Percentiles rank a stretch among this genome's conserved stretches.
Evolutionary conservation across 2,329 filamentous ascomycete genomes (phyloP).

Genomic region (Knoxdaviesia capensis): DNA sequence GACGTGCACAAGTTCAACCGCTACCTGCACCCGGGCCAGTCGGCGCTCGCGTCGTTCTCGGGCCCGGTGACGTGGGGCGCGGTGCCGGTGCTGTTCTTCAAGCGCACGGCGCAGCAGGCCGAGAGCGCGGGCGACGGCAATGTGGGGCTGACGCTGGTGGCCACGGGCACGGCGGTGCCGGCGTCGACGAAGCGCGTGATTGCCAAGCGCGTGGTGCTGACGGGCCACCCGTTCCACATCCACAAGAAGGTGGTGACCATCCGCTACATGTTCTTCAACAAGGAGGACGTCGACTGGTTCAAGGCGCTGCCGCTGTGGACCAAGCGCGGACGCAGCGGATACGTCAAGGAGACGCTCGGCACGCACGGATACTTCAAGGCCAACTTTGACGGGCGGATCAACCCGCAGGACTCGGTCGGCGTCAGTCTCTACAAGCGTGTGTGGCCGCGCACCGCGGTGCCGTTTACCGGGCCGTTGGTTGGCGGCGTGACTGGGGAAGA

Average conservation of each 20-base stretch:
- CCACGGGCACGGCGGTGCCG: slow-evolving; percentile 69
- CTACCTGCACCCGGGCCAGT: slow-evolving; percentile 77
- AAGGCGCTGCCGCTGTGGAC: slow-evolving; percentile 94
- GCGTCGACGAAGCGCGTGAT: slow-evolving; percentile 62
- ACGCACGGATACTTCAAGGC: slow-evolving; percentile 99
- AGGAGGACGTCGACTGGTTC: slow-evolving; percentile 92
- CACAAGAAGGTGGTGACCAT: slow-evolving; percentile 95
- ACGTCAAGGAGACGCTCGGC: slow-evolving; percentile 81
- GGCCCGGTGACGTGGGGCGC: slow-evolving; percentile 85
- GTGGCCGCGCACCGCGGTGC: slow-evolving; percentile 50
- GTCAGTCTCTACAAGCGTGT: slow-evolving; percentile 77
- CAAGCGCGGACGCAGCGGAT: slow-evolving; percentile 67
- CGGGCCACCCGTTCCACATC: slow-evolving; percentile 95
- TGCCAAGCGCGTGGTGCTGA: slow-evolving; percentile 83
- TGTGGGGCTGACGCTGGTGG: slow-evolving; percentile 51
- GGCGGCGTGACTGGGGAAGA: slow-evolving; percentile 10
- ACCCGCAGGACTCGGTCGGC: slow-evolving; percentile 83
- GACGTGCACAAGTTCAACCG: slow-evolving; percentile 95
- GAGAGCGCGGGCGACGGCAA: slow-evolving; percentile 21
- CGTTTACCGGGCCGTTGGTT: slow-evolving; percentile 22
- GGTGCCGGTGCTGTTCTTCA: slow-evolving; percentile 80
- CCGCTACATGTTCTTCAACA: slow-evolving; percentile 99
- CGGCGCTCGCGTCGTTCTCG: slow-evolving; percentile 73
- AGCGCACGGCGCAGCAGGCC: slow-evolving; percentile 27
- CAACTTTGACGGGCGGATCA: slow-evolving; percentile 88